These are phyloP conservation scores for Akanthomyces lecanii DNA, from an alignment of 2,329 filamentous ascomycete genomes.

Conservation along the genomic window DNA sequence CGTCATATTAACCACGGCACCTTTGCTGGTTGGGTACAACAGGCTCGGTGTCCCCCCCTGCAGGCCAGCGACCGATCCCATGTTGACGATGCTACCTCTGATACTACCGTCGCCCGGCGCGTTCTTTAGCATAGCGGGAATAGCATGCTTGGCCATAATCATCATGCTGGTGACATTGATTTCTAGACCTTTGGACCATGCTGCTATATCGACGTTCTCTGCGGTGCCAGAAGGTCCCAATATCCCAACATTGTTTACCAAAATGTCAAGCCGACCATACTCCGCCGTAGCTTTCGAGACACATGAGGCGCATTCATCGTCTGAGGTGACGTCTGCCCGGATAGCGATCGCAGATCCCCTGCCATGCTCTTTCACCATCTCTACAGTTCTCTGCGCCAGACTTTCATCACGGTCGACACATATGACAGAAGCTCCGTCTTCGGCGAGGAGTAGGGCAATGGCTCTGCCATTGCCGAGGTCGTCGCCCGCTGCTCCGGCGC, in stretches of 20 bases:
- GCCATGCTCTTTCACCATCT: slow-evolving; percentile 43
- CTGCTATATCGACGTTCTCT: slow-evolving; percentile 54
- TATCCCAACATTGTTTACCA: slow-evolving; percentile 39
- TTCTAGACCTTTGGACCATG: slow-evolving; percentile 54
- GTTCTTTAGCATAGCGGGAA: slow-evolving; percentile 57
- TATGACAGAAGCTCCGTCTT: slow-evolving; percentile 55
- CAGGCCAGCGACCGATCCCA: slow-evolving; percentile 56
- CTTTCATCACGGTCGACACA: slow-evolving; percentile 50
- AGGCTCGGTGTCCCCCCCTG: slow-evolving; percentile 43
- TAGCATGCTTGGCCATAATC: slow-evolving; percentile 56
- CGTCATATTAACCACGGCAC: slow-evolving; percentile 48
- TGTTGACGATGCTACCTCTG: slow-evolving; percentile 55
- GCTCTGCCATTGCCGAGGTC: slow-evolving; percentile 59
- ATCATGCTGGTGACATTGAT: slow-evolving; percentile 65
- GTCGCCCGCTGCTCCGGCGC: slow-evolving; percentile 36
- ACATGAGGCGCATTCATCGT: slow-evolving; percentile 45
- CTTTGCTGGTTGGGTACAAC: slow-evolving; percentile 45
- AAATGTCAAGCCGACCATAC: slow-evolving; percentile 48
- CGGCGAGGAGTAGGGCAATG: slow-evolving; percentile 54
- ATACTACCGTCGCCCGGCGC: slow-evolving; percentile 32
- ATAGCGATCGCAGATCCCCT: slow-evolving; percentile 39
- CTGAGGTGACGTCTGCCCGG: slow-evolving; percentile 51
- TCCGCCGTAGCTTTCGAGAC: slow-evolving; percentile 38
- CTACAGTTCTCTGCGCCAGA: slow-evolving; percentile 49
- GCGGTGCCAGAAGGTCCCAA: slow-evolving; percentile 56